Evolutionary conservation across 2,329 filamentous ascomycete species (phyloP).

Genomic region (Fusarium acutatum): DNA sequence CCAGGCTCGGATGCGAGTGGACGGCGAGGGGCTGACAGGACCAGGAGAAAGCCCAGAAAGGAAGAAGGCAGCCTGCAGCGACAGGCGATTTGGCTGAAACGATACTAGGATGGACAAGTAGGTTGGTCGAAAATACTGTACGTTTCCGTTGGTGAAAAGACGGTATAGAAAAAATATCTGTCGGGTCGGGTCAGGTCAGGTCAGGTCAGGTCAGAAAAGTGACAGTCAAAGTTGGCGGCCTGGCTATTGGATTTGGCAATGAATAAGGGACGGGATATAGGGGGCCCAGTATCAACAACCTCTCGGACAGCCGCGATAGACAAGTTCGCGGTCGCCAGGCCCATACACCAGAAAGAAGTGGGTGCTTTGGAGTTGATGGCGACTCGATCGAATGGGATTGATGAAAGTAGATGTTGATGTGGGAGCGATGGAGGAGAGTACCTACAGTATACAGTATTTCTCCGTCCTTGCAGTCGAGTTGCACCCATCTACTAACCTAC

Average conservation of each 20-base stretch:
- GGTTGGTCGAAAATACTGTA: neutral
- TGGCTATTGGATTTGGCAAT: neutral
- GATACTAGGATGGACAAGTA: conserved; percentile 15
- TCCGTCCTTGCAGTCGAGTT: neutral
- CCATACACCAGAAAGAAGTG: neutral
- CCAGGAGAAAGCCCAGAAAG: conserved; percentile 1
- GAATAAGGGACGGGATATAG: neutral
- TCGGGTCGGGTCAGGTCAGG: conserved; percentile 3
- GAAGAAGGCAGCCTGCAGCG: conserved; percentile 4
- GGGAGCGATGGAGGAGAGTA: neutral
- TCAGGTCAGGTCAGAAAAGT: conserved; percentile 13
- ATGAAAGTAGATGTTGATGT: conserved; percentile 1
- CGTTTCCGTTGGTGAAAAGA: conserved; percentile 15
- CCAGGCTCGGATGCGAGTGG: conserved; percentile 33
- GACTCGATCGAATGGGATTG: neutral
- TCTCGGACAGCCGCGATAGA: neutral
- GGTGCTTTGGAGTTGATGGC: neutral
- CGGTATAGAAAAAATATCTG: conserved; percentile 19
- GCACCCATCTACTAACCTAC: neutral
- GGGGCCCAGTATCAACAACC: conserved; percentile 1
- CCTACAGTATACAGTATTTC: neutral
- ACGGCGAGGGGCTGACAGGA: conserved; percentile 34
- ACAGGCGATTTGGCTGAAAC: conserved; percentile 29
- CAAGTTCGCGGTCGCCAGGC: neutral
- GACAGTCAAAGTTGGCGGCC: conserved; percentile 1